phyloP scores from a whole-genome alignment of 345 rosid genomes.

The Eucalyptus regnans region DNA sequence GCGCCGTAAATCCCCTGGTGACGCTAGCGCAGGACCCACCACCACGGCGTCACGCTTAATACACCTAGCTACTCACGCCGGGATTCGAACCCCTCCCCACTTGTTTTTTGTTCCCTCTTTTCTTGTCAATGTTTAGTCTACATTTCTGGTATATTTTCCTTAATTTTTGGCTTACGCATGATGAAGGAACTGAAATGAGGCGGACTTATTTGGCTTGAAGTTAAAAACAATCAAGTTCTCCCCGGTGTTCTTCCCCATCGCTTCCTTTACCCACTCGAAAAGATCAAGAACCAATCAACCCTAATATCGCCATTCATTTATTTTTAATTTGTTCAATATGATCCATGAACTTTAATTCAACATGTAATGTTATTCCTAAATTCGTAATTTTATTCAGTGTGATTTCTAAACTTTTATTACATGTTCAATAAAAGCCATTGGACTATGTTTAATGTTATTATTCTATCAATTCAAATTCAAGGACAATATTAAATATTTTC shows the following conservation, averaged over 20 bases:
- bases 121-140: neutral
- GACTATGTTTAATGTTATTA: rapidly evolving
- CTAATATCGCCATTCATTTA: rapidly evolving
- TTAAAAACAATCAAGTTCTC: no score
- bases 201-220: neutral
- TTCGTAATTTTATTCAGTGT: rapidly evolving
- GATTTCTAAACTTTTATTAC: rapidly evolving
- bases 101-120: neutral
- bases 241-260: rapidly evolving
- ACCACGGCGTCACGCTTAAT: no score
- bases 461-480: rapidly evolving
- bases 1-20: no score
- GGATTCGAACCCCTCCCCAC: no score
- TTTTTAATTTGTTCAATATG: no score
- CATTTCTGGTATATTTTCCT: neutral
- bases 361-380: rapidly evolving
- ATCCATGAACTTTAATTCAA: rapidly evolving
- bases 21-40: no score
- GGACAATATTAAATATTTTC: rapidly evolving
- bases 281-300: rapidly evolving
- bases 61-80: no score
- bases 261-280: rapidly evolving
- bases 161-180: neutral
- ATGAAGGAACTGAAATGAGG: neutral
- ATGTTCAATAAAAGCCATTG: no score